Percentiles rank a stretch among this genome's conserved stretches.
Evolutionary conservation across 352 stramenopile species (phyloP).

Genomic region (Globisporangium polare): DNA sequence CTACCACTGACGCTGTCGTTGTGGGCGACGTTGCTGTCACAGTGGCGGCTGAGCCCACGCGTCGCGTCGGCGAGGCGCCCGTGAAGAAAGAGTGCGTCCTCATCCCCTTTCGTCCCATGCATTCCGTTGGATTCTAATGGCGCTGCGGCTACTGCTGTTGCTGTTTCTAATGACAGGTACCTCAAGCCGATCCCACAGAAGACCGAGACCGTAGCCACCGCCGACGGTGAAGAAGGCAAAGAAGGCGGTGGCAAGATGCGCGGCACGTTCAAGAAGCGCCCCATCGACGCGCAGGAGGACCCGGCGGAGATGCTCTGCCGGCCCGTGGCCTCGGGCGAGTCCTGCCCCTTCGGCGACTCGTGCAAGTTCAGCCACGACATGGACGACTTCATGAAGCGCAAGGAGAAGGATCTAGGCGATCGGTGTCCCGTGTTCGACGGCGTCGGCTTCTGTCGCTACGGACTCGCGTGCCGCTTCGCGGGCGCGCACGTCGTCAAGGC

Average conservation of each 20-base stretch:
- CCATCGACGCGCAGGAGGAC: conserved; percentile 57
- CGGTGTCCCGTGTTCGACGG: conserved; percentile 78
- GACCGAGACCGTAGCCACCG: conserved; percentile 3
- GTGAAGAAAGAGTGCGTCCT: conserved; percentile 41
- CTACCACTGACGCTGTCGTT: not conserved
- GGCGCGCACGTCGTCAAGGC: conserved; percentile 72
- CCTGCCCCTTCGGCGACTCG: conserved; percentile 63
- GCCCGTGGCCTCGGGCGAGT: conserved; percentile 50
- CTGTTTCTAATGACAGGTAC: conserved; percentile 33
- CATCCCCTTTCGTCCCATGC: not conserved
- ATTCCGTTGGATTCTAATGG: not conserved
- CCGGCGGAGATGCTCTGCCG: conserved; percentile 67
- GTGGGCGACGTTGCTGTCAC: no score
- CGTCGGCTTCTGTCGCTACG: conserved; percentile 89
- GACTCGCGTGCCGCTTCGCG: conserved; percentile 91
- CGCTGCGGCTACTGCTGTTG: not conserved
- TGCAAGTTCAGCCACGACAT: conserved; percentile 89
- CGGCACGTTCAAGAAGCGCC: conserved; percentile 87
- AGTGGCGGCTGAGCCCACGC: not conserved
- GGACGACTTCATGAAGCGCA: conserved; percentile 79
- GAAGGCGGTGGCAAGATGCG: conserved; percentile 19
- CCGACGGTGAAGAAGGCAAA: conserved; percentile 20
- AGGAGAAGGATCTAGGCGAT: conserved; percentile 74
- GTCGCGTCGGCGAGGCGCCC: conserved; percentile 30
- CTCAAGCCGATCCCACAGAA: conserved; percentile 46